Percentiles rank a stretch among this genome's conserved stretches.
Evolutionary conservation across 2,329 filamentous ascomycete species (phyloP).

Genomic region (Claviceps citrina): DNA sequence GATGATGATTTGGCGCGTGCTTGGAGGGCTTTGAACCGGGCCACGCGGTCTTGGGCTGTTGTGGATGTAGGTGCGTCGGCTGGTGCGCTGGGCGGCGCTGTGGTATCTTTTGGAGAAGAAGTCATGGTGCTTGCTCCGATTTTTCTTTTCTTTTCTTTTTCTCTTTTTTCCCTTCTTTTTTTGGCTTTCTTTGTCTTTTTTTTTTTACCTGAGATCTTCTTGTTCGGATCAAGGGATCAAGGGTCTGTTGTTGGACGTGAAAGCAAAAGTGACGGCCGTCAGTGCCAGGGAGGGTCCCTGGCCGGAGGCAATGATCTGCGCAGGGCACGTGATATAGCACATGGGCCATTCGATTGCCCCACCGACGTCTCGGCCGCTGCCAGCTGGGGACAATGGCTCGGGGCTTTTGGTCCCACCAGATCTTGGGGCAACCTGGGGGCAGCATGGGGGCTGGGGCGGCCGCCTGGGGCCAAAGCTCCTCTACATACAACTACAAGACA

Average conservation of each 20-base stretch:
- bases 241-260: neutral
- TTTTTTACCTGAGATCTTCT: no score
- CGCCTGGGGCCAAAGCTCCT: neutral
- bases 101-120: conserved; percentile 1
- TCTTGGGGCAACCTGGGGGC: no score
- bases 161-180: neutral
- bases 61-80: conserved; percentile 9
- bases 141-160: neutral
- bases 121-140: neutral
- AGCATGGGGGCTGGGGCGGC: neutral
- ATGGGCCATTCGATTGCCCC: no score
- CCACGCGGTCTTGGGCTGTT: conserved; percentile 51
- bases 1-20: conserved; percentile 61
- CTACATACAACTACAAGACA: neutral
- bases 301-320: neutral
- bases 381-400: neutral
- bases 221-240: no score
- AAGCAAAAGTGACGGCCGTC: neutral
- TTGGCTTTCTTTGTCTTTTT: neutral
- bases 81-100: neutral
- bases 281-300: no score
- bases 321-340: neutral
- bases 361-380: no score
- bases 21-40: conserved; percentile 76
- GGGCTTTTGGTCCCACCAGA: conserved; percentile 3